Evolutionary conservation across 768 basidiomycete genomes (phyloP), one percentile per base, ranked within the genome.

Genomic region (Rhizopogon vesiculosus): DNA sequence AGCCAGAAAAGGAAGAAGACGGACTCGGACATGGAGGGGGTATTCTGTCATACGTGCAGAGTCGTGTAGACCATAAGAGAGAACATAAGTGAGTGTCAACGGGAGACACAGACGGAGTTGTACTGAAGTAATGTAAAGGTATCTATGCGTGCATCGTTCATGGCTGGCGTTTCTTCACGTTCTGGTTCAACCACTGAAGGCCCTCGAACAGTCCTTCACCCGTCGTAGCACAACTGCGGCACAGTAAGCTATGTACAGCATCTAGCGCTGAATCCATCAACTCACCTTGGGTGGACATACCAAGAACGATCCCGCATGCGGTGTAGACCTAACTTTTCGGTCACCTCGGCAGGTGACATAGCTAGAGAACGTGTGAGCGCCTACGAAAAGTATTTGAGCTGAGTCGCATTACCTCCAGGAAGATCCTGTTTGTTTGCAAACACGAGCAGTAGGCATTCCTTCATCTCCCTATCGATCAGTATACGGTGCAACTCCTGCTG

Each of bases 391-490:
- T 9, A 15, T 9, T n/a, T 16, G 7, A 25, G 38, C 16, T 9
- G 18, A 42, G 9, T 7, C 5, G 51, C 16, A 7, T 77, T 64
- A 96, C 95, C 95, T 72, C 92, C 93, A 7, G 93, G 93, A 62
- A 98, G 75, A 82, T 98, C 96, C 74, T 98, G 96, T 77, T 98
- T 98, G 77, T 98, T 98, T 35, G 96, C 95, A 73, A 98, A 98
- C n/a, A 98, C 95, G 57, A 98, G 87, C 67, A 98, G 69, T 54
- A 98, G 71, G 69, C 95, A 98, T 61, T 98, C 95, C 74, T 91
- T 93, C 96, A 98, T 98, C 74, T 98, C 96, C 59, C 96, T 79
- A 71, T 98, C 96, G 62, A 90, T 89, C 72, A 98, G 78, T 75
- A 98, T 98, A 58, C 94, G 84, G 67, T 98, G 95, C 29, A 98